phyloP scores from a whole-genome alignment of 164 flowering plant genomes.

The Cinnamomum micranthum region DNA sequence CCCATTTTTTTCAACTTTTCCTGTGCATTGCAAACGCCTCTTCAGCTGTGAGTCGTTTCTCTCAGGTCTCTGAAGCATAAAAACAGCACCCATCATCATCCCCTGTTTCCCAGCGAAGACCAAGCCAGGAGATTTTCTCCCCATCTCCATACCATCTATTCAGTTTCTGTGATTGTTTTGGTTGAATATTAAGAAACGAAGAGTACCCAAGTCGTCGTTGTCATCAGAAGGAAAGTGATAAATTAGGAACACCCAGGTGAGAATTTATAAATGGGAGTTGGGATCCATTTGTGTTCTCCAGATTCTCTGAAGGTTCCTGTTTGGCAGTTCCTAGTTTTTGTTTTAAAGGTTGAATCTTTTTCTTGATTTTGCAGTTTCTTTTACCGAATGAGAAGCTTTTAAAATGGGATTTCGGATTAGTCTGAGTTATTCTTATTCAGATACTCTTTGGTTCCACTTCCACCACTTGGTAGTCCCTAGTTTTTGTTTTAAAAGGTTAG shows the following conservation, averaged over 20 bases:
- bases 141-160: not conserved
- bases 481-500: not conserved
- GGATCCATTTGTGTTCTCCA: not conserved
- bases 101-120: too few relatives aligned
- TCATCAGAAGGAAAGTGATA: not conserved
- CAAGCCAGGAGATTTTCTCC: too few relatives aligned
- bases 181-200: not conserved
- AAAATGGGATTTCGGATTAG: not conserved
- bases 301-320: not conserved
- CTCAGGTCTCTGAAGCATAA: too few relatives aligned
- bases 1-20: too few relatives aligned
- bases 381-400: not conserved
- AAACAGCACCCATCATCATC: too few relatives aligned
- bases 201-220: too few relatives aligned
- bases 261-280: not conserved
- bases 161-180: not conserved
- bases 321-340: not conserved
- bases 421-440: not conserved
- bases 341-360: not conserved
- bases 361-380: not conserved
- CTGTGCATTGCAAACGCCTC: too few relatives aligned
- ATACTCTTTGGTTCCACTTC: not conserved
- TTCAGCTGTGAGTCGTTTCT: too few relatives aligned
- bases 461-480: not conserved
- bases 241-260: not conserved